These are phyloP conservation scores for Trichoderma atroviride DNA, from an alignment of 2,329 filamentous ascomycete species.

Conservation along the genomic window DNA sequence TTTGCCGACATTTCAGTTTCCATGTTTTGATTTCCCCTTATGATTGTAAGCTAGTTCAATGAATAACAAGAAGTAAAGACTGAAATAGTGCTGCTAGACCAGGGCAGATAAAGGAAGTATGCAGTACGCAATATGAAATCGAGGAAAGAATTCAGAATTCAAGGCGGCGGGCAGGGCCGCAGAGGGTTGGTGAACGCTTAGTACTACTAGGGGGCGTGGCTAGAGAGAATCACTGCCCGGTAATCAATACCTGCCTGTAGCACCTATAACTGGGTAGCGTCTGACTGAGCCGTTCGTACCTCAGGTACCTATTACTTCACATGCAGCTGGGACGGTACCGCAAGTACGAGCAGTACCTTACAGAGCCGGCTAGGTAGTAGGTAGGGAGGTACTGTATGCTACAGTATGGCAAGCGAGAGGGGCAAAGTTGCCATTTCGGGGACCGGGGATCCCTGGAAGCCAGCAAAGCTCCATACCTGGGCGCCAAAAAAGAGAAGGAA, in stretches of 20 bases:
- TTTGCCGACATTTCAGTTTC: background rate
- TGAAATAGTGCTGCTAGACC: background rate
- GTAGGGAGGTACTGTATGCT: background rate
- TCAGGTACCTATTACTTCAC: background rate
- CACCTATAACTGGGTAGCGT: background rate
- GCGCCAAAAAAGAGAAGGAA: conserved; percentile 3
- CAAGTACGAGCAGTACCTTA: background rate
- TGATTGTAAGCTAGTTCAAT: background rate
- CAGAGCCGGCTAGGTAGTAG: background rate
- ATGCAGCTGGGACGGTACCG: background rate
- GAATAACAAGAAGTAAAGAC: background rate
- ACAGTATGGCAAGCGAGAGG: background rate
- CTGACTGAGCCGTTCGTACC: background rate
- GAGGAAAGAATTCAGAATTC: background rate
- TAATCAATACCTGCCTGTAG: too few relatives aligned
- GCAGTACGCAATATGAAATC: background rate
- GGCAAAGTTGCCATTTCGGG: conserved; percentile 19
- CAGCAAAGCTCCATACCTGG: background rate
- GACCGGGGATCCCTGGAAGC: conserved; percentile 14
- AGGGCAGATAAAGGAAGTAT: background rate
- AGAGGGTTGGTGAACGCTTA: background rate
- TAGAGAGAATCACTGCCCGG: background rate
- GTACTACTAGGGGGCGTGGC: background rate
- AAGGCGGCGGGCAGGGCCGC: background rate
- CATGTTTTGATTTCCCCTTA: background rate